Base-by-base conservation (phyloP, 495 filamentous ascomycete species). In the Talaromyces stipitatus region DNA sequence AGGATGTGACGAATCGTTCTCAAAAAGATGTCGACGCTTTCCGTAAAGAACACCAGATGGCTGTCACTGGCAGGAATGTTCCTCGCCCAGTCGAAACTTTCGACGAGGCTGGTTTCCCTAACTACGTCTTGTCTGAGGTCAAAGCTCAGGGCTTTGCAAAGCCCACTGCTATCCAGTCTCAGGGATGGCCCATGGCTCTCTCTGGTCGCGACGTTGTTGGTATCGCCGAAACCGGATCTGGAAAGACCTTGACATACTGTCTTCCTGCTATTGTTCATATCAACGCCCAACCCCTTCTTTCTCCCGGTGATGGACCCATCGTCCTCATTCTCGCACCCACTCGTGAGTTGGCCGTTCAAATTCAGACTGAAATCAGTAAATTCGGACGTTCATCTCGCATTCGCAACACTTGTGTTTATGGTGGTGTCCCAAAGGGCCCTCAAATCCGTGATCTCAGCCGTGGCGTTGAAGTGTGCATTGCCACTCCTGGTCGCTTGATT, bases 321-420 rank as follows among this genome's bases (percentile, higher is more conserved):
- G 94, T 98, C 30, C 82, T 98, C 55, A 87, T 98, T 24, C 80
- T 98, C 26, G 94, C 94, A 16, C 94, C 94, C 22, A 98, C 94
- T 30, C 91, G 94, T 80, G 94, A 98, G 75, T 77, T 98, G 71
- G 94, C 94, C 57, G 94, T 97, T 50, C 94, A 98, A 73, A 98
- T 98, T 67, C 94, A 98, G 73, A 85, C 89, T 67, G 96, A 98
- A 71, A 97, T 95, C 79, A 96, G 95, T 90, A 99, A 97, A 71
- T 98, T 97, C 65, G 94, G 94, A 62, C 95, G 95, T 77, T 96
- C 92, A 2, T 98, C 94, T 29, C 87, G 92, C 55, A 98, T 98
- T 68, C 88, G 94, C 66, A 98, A 98, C 77, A 98, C 94, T 48
- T 98, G 94, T 77, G 92, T 98, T 46, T 98, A 98, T 72, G 94